Evolutionary conservation across 208 protist genomes (phyloP), one percentile per base, ranked within the genome.

Genomic region (Angomonas desouzai): DNA sequence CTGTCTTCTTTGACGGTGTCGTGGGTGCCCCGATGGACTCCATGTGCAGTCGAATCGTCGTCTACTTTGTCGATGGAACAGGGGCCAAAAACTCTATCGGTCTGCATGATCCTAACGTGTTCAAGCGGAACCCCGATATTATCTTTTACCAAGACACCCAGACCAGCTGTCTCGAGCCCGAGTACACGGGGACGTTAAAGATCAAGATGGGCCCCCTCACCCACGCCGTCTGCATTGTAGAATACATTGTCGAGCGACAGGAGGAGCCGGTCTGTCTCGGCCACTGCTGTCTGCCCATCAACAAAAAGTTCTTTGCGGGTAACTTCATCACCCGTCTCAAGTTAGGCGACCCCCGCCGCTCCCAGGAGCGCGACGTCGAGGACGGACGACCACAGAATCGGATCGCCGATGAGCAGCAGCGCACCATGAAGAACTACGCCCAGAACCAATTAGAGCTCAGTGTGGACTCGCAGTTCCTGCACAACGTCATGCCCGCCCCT

Each of bases 321-420:
- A 93, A 86, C 68, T 93, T 81, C 36, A 16, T 88, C 16, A 73
- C 64, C 48, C 87, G 87, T 40, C 29, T 93, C 27, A 74, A 76
- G 58, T 2, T 81, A 33, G 87, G 87, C 20, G 87, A 93, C 66
- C 87, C 87, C 11, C 77, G 87, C 9, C 79, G 78, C 25, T 83
- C 87, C 34, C 65, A 77, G 38, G 73, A 79, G 56, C 77, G 87
- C 7, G 59, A 56, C 33, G 45, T 77, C 3, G 65, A 77, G 16
- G 80, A 83, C 18, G 49, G 66, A 10, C 76, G 80, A 11, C 62
- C 72, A 2, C 43, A 64, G 29, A 69, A 78, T 1, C 74, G 77
- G 55, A 69, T 87, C 49, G 48, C 23, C 28, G 73, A 82, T 16
- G 75, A 83, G 62, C 74, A 86, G 55, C 45, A 60, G 23, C 48